Percentiles rank a stretch among this genome's conserved stretches.
Evolutionary conservation across 1,139 yeast genomes (phyloP).

Genomic region (Suzukiozyma palmioleophila): DNA sequence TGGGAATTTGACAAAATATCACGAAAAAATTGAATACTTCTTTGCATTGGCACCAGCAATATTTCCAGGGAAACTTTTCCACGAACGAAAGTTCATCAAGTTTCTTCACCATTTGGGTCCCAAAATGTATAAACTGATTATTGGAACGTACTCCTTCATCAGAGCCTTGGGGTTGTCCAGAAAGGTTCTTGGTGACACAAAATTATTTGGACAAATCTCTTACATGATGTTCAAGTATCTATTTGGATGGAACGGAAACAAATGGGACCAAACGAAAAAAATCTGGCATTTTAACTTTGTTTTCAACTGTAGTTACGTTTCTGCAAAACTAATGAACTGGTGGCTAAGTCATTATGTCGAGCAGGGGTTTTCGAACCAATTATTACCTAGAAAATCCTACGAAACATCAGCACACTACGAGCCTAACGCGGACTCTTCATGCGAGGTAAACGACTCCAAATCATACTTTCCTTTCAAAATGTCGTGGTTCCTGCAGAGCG

Average conservation of each 20-base stretch:
- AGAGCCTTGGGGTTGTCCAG: constrained; percentile 55
- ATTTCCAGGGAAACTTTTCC: constrained; percentile 72
- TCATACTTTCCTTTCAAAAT: constrained; percentile 49
- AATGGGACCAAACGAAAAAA: constrained; percentile 61
- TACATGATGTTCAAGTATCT: constrained; percentile 79
- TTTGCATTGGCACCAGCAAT: constrained; percentile 87
- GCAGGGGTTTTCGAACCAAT: constrained; percentile 39
- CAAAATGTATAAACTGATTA: constrained; percentile 39
- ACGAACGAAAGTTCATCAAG: constrained; percentile 51
- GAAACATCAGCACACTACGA: constrained; percentile 22
- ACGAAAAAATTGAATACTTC: constrained; percentile 57
- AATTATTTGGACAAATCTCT: constrained; percentile 57
- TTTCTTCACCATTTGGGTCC: constrained; percentile 46
- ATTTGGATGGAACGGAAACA: constrained; percentile 77
- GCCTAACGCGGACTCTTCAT: constrained; percentile 11
- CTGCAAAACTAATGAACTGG: constrained; percentile 83
- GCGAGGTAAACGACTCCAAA: constrained; percentile 35
- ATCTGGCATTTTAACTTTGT: constrained; percentile 70
- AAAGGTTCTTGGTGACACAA: constrained; percentile 36
- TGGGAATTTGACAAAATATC: constrained; percentile 25
- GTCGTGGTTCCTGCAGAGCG: constrained; percentile 50
- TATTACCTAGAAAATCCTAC: constrained; percentile 31
- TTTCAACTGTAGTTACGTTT: constrained; percentile 82
- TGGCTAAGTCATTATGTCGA: constrained; percentile 58
- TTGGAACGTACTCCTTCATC: constrained; percentile 60